Evolutionary conservation across 225 moss, liverwort and hornwort species (phyloP), one percentile per base, ranked within the genome.

Genomic region (Sphagnum tenellum): DNA sequence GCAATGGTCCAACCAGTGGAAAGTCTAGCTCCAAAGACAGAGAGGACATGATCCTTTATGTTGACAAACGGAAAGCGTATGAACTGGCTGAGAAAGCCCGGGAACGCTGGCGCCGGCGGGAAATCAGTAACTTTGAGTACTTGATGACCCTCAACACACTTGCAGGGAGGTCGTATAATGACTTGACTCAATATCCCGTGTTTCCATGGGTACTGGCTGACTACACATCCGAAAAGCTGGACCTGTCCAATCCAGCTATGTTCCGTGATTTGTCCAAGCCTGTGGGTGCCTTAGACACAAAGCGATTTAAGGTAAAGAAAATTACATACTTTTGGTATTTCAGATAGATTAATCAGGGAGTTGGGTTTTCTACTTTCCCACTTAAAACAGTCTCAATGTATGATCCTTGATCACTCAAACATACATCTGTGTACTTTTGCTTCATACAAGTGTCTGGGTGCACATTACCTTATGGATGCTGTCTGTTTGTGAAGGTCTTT

Each of bases 131-230:
- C 65, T 79, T 79, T 59, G 78, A 79, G 10, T 79, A 79, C 57
- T 65, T 79, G 60, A 79, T 79, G 78, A 69, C 65, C 44, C 65
- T 79, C 46, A 79, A 79, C 53, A 79, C 78, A 58, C 62, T 79
- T 14, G 74, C 67, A 47, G 78, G 78, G 62, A 71, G 78, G 44
- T 79, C 78, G 4, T 74, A 79, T 59, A 79, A 79, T 61, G 78
- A 79, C 59, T 60, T 79, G 6, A 79, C 78, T 29, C 78, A 79
- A 51, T 79, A 79, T 66, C 78, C 78, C 49, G 69, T 79, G 48
- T 79, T 79, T 49, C 78, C 78, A 5, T 79, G 78, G 78, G 67
- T 79, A 52, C 12, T 79, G 44, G 74, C 78, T 49, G 78, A 79
- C 60, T 79, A 79, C 44, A 62, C 78, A 8, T 79, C 78, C 13